Conservation (phyloP, 1,284 basidiomycete genomes). For the Cutaneotrichosporon dermatis region DNA sequence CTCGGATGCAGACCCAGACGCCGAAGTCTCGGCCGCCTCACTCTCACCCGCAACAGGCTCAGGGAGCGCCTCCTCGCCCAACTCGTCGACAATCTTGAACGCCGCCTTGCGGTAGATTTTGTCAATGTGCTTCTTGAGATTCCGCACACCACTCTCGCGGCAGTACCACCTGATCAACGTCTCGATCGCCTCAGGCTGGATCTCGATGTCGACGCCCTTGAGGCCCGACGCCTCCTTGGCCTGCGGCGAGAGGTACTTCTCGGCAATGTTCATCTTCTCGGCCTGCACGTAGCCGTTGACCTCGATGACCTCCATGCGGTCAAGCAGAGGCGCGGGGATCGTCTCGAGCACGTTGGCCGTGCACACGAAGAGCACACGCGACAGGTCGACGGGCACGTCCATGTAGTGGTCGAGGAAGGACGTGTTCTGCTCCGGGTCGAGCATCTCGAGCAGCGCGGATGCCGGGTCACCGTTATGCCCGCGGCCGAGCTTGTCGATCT, state of each 20-base stretch:
- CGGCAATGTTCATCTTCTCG: constrained; percentile 90
- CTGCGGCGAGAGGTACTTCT: constrained; percentile 86
- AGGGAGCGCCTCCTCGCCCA: constrained; percentile 82
- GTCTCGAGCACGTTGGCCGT: constrained; percentile 94
- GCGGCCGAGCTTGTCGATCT: constrained; percentile 94
- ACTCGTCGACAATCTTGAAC: constrained; percentile 82
- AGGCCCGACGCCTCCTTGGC: constrained; percentile 88
- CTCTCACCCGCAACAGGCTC: constrained; percentile 52
- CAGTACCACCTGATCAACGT: constrained; percentile 94
- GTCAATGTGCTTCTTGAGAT: constrained; percentile 92
- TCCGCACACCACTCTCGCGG: constrained; percentile 91
- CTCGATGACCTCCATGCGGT: constrained; percentile 97
- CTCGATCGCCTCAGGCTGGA: constrained; percentile 77
- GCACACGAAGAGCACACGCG: constrained; percentile 94
- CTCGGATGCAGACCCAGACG: no score
- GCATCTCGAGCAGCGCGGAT: constrained; percentile 89
- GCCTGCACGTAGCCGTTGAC: constrained; percentile 95
- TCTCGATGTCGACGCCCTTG: constrained; percentile 71
- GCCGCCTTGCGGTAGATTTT: constrained; percentile 99
- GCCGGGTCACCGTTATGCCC: constrained; percentile 92
- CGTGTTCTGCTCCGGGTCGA: constrained; percentile 96
- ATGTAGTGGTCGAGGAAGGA: constrained; percentile 96
- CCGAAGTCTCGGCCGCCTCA: constrained; percentile 1
- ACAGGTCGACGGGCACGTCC: constrained; percentile 95
- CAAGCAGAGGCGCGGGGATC: constrained; percentile 91